A percentile compares a stretch with the other conserved stretches of the same genome.
These are phyloP conservation scores for Asterophora lycoperdoides DNA, from an alignment of 768 basidiomycete species.

Conservation along the genomic window DNA sequence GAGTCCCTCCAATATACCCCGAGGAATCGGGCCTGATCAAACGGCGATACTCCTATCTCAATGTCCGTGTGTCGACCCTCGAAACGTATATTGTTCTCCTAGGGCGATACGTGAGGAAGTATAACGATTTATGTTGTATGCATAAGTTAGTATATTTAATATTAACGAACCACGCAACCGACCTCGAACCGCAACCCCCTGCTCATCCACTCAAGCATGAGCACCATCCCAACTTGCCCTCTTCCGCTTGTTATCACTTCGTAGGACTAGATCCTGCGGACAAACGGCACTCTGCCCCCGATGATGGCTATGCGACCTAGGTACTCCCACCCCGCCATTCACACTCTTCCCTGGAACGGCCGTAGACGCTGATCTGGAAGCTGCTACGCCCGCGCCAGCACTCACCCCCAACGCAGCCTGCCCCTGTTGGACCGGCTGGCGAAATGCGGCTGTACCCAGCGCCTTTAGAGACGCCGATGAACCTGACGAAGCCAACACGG, in stretches of 20 bases:
- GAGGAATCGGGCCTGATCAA: no score
- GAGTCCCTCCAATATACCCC: no score
- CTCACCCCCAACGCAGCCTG: not conserved
- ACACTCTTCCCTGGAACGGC: conserved; percentile 1
- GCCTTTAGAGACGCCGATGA: conserved; percentile 13
- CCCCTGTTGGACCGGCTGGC: conserved; percentile 14
- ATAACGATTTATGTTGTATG: no score
- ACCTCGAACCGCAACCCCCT: no score
- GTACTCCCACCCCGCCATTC: not conserved
- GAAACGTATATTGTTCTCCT: no score
- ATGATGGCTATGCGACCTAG: conserved; percentile 33
- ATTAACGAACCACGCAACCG: no score
- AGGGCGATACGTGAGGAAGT: no score
- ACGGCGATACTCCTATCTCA: no score
- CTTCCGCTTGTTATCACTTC: conserved; percentile 35
- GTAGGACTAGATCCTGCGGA: conserved; percentile 35
- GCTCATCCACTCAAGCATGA: conserved; percentile 5
- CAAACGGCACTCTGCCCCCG: conserved; percentile 42
- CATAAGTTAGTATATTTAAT: no score
- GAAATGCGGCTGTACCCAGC: conserved; percentile 13
- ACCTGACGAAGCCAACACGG: conserved; percentile 21
- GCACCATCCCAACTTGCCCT: conserved; percentile 45
- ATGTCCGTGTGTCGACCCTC: no score
- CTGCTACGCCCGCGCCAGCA: no score
- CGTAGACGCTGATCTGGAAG: not conserved